These are phyloP conservation scores for Mycena galericulata DNA, from an alignment of 768 basidiomycete genomes.

Conservation along the genomic window DNA sequence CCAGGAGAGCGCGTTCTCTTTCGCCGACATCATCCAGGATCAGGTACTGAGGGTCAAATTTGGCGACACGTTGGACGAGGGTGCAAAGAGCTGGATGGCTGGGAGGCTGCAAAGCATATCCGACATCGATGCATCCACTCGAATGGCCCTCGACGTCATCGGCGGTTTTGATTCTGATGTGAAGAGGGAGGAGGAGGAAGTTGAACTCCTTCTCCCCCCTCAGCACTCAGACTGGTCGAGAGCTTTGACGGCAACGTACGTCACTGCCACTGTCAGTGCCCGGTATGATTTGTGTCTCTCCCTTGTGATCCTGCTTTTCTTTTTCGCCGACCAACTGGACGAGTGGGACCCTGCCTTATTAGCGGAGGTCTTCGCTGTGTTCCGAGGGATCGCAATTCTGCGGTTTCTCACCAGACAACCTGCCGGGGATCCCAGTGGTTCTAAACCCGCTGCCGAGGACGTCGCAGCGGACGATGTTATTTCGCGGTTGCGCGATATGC, in stretches of 20 bases:
- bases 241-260: conserved; percentile 73
- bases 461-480: conserved; percentile 70
- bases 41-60: conserved; percentile 67
- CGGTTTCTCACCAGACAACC: conserved; percentile 72
- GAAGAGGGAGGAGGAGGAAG: conserved; percentile 83
- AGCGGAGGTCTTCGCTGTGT: conserved; percentile 83
- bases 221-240: conserved; percentile 71
- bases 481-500: conserved; percentile 77
- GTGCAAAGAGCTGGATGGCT: conserved; percentile 68
- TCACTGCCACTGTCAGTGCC: conserved; percentile 71
- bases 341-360: conserved; percentile 74
- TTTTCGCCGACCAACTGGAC: conserved; percentile 72
- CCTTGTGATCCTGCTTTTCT: conserved; percentile 76
- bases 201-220: conserved; percentile 64
- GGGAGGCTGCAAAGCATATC: conserved; percentile 68
- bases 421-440: conserved; percentile 48
- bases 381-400: conserved; percentile 81
- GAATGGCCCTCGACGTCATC: conserved; percentile 74
- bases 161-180: conserved; percentile 78
- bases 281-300: conserved; percentile 81
- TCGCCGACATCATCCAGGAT: conserved; percentile 79
- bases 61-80: conserved; percentile 69
- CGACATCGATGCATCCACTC: conserved; percentile 67
- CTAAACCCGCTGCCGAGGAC: conserved; percentile 42
- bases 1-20: conserved; percentile 84